Base-by-base conservation (phyloP, 495 filamentous ascomycete species). In the Sporormia fimetaria region DNA sequence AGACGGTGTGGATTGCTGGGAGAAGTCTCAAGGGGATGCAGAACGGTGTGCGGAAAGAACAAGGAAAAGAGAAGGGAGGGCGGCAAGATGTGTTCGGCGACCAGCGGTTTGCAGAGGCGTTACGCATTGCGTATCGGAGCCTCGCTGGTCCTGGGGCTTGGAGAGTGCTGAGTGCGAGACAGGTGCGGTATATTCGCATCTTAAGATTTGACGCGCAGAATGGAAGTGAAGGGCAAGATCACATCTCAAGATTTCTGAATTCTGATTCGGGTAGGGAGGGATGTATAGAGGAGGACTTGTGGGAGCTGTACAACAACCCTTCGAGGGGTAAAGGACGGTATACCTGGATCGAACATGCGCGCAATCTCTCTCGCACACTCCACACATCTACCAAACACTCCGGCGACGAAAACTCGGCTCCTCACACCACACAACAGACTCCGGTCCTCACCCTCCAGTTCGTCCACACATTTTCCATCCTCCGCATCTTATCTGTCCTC, bases 301-400 rank as follows among this genome's bases (percentile, higher is more conserved):
- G 29, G 29, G 28, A 40, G n/a, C 26, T 51, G 22, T 51, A 40
- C 20, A 2, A 12, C 10, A 29, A 25, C 6, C 47, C 42, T 10
- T 30, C 17, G 16, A 25, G 4, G 0, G 47, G 47, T 2, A 44
- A 44, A 32, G 47, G 36, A 18, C 44, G 47, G 20, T 51, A 51
- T 34, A 44, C 36, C 15, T 51, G 47, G 47, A 42, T 51, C 10
- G 30, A 45, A 17, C 45, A 42, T 40, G 47, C 36, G 15, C 21
- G 47, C 28, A 11, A 0, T 9, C 12, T 1, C 31, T 12, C 20
- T 23, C 21, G 8, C 29, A 12, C 22, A 15, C 31, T 3, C 4
- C 31, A 6, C 12, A 14, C 6, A 20, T 15, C 4, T 18, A 12
- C 31, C 4, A 34, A 11, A 14, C 16, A 34, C 31, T 3, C 4